A percentile compares a stretch with the other conserved stretches of the same genome.
phyloP scores from a whole-genome alignment of 1,284 basidiomycete genomes.

The Ceratobasidium sp. region DNA sequence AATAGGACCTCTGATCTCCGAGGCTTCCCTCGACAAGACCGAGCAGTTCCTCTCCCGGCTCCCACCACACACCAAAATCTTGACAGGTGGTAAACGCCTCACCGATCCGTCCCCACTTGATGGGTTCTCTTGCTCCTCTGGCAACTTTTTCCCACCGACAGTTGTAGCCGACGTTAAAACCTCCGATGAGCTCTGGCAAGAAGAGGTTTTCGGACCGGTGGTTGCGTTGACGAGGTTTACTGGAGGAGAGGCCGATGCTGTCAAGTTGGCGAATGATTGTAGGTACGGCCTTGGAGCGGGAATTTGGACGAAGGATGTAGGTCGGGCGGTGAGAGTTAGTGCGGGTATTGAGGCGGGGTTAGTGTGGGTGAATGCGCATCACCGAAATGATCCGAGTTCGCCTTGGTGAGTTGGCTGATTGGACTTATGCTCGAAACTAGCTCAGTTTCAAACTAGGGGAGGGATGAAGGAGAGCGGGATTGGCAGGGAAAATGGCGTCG shows the following conservation, averaged over 20 bases:
- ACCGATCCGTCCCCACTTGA: slow-evolving; percentile 73
- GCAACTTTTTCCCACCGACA: slow-evolving; percentile 84
- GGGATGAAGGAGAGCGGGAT: slow-evolving; percentile 89
- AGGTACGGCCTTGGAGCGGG: slow-evolving; percentile 86
- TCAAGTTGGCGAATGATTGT: slow-evolving; percentile 78
- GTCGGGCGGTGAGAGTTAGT: slow-evolving; percentile 78
- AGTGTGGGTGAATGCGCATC: slow-evolving; percentile 89
- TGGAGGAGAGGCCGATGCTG: slow-evolving; percentile 74
- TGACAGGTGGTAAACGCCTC: slow-evolving; percentile 77
- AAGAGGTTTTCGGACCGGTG: slow-evolving; percentile 86
- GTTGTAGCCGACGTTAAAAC: slow-evolving; percentile 72
- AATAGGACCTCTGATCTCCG: slow-evolving; percentile 84
- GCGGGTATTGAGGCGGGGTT: slow-evolving; percentile 77
- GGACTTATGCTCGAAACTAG: slow-evolving; percentile 8
- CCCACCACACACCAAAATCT: slow-evolving; percentile 63
- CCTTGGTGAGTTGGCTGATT: slow-evolving; percentile 72
- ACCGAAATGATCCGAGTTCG: slow-evolving; percentile 87
- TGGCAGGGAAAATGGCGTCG: slow-evolving; percentile 84
- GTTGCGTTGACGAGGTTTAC: slow-evolving; percentile 75
- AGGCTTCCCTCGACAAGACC: slow-evolving; percentile 73
- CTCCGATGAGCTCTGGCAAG: slow-evolving; percentile 78
- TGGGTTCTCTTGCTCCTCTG: slow-evolving; percentile 74
- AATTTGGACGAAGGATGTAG: slow-evolving; percentile 82
- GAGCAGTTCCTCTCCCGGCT: slow-evolving; percentile 67
- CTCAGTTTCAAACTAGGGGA: slow-evolving; percentile 66